These are phyloP conservation scores for Fusarium ramigenum DNA, from an alignment of 2,329 filamentous ascomycete genomes.

Conservation along the genomic window DNA sequence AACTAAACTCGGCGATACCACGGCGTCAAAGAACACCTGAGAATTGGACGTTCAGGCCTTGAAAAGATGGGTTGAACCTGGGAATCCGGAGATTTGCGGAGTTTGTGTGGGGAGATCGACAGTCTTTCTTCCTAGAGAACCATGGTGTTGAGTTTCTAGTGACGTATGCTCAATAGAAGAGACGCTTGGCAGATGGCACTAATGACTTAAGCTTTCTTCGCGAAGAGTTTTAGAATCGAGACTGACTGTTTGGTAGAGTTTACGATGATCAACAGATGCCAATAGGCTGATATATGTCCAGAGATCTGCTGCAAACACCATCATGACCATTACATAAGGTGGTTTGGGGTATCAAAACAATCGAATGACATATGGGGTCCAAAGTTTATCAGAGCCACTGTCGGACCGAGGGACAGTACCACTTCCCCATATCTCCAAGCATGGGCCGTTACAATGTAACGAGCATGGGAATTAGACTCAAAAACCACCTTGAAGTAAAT, in stretches of 20 bases:
- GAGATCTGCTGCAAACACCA: neutral
- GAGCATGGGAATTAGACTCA: constrained; percentile 1
- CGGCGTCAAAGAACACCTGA: constrained; percentile 14
- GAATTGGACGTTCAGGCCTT: neutral
- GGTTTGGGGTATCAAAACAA: neutral
- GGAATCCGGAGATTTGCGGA: constrained; percentile 35
- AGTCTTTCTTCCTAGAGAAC: constrained; percentile 6
- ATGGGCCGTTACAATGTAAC: neutral
- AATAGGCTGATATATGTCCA: neutral
- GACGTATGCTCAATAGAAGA: constrained; percentile 24
- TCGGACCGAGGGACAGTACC: constrained; percentile 12
- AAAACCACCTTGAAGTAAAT: neutral
- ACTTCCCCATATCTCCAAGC: neutral
- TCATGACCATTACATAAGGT: neutral
- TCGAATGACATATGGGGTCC: constrained; percentile 17
- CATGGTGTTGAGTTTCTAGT: constrained; percentile 18
- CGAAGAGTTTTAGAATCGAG: neutral
- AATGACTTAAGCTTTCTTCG: constrained; percentile 2
- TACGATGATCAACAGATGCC: neutral
- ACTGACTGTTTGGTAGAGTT: neutral
- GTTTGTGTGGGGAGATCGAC: constrained; percentile 37
- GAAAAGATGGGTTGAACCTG: constrained; percentile 7
- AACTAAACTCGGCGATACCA: constrained; percentile 28
- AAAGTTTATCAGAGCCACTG: neutral
- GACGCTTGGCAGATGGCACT: constrained; percentile 22